Conservation (phyloP, 2,329 filamentous ascomycete species). For the Cladosporium sp. region DNA sequence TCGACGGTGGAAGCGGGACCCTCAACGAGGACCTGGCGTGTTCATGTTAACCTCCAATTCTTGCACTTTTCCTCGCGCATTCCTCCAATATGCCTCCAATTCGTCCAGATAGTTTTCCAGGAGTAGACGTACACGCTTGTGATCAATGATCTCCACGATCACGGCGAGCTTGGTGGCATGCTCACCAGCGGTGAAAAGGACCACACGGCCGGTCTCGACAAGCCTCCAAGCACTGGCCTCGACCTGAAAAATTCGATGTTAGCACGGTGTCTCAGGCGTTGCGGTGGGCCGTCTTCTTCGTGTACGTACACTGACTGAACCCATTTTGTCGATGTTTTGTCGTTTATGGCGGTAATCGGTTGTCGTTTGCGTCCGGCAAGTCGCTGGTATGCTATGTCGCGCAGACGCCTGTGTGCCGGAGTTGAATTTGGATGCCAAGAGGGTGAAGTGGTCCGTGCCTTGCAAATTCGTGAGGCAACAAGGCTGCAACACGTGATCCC, state of each 20-base stretch:
- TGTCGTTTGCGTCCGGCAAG: conserved; percentile 4
- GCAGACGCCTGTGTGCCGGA: neutral
- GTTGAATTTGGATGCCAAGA: neutral
- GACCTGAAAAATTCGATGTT: conserved; percentile 32
- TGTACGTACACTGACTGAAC: conserved; percentile 26
- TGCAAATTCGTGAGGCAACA: neutral
- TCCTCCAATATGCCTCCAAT: neutral
- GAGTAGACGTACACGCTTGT: conserved; percentile 89
- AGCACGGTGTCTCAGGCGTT: neutral
- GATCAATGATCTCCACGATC: conserved; percentile 99
- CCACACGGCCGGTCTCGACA: conserved; percentile 97
- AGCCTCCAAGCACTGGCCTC: conserved; percentile 72
- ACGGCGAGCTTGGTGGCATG: conserved; percentile 83
- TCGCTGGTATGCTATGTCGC: neutral
- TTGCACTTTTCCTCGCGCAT: conserved; percentile 21
- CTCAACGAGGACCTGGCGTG: conserved; percentile 84
- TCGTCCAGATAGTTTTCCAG: conserved; percentile 17
- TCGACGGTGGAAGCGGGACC: conserved; percentile 82
- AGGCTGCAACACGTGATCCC: too few relatives aligned
- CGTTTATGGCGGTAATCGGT: neutral
- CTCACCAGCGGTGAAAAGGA: conserved; percentile 83
- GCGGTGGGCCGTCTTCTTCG: too few relatives aligned
- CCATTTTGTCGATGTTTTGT: conserved; percentile 34
- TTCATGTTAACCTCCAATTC: conserved; percentile 21
- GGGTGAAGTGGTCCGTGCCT: neutral